These are phyloP conservation scores for Saccharomycopsis synnaedendra DNA, from an alignment of 805 yeast genomes.

Conservation along the genomic window DNA sequence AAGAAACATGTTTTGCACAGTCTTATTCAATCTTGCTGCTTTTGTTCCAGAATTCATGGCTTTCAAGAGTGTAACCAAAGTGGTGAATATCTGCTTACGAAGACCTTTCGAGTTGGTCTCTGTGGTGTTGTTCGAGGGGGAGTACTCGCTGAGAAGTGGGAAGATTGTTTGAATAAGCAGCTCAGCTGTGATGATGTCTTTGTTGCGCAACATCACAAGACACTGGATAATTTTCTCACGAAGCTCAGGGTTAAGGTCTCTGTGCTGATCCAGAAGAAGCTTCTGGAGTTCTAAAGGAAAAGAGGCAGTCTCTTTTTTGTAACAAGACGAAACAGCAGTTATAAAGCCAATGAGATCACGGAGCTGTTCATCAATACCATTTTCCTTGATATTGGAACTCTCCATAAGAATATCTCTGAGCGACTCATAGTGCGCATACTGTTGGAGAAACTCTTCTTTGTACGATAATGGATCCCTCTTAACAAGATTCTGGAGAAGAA, in stretches of 20 bases:
- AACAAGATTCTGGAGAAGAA: conserved; percentile 82
- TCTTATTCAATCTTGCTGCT: conserved; percentile 78
- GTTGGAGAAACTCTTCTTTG: conserved; percentile 86
- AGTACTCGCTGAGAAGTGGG: conserved; percentile 69
- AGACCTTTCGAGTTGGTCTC: conserved; percentile 66
- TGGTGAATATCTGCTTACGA: conserved; percentile 71
- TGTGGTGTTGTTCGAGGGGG: conserved; percentile 34
- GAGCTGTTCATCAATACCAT: conserved; percentile 34
- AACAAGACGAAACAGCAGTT: conserved; percentile 83
- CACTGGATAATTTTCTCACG: conserved; percentile 88
- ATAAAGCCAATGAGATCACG: conserved; percentile 82
- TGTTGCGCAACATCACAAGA: conserved; percentile 82
- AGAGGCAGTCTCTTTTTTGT: conserved; percentile 74
- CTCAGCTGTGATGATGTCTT: conserved; percentile 69
- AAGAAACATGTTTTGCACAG: conserved; percentile 87
- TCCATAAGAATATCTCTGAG: conserved; percentile 75
- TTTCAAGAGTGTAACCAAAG: conserved; percentile 69
- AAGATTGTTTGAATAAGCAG: conserved; percentile 74
- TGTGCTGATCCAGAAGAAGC: conserved; percentile 63
- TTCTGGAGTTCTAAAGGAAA: conserved; percentile 75
- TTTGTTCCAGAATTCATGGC: conserved; percentile 80
- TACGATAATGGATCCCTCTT: conserved; percentile 92
- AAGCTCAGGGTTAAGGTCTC: conserved; percentile 70
- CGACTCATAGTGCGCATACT: conserved; percentile 86
- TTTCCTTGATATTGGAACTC: conserved; percentile 50